These are phyloP conservation scores for Penicillium occitanis DNA, from an alignment of 2,329 filamentous ascomycete genomes.

Conservation along the genomic window DNA sequence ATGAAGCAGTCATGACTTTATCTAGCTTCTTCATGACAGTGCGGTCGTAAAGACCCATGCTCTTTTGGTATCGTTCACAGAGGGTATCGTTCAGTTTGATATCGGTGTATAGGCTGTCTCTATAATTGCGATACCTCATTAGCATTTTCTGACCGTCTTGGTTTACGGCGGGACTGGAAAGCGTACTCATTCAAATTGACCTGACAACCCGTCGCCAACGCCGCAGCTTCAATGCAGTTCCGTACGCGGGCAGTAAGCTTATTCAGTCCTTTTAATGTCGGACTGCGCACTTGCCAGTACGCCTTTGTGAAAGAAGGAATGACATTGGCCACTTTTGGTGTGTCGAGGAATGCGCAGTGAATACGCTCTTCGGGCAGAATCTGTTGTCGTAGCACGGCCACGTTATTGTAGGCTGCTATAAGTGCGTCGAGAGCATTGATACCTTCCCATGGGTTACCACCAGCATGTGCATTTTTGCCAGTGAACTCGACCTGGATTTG, in stretches of 20 bases:
- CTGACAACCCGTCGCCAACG: constrained; percentile 37
- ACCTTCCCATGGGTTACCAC: constrained; percentile 59
- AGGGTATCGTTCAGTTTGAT: constrained; percentile 49
- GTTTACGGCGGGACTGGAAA: not conserved
- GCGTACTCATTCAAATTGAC: constrained; percentile 33
- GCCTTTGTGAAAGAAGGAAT: constrained; percentile 54
- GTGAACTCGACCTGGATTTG: constrained; percentile 40
- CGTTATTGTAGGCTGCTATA: constrained; percentile 46
- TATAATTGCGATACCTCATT: not conserved
- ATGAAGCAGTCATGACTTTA: constrained; percentile 45
- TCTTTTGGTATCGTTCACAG: constrained; percentile 45
- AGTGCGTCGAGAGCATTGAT: constrained; percentile 61
- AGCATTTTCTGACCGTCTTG: constrained; percentile 19
- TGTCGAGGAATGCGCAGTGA: constrained; percentile 56
- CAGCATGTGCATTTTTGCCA: constrained; percentile 58
- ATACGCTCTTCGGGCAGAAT: constrained; percentile 54
- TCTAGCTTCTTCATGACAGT: constrained; percentile 38
- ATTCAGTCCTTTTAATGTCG: constrained; percentile 44
- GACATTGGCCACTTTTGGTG: constrained; percentile 56
- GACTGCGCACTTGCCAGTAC: constrained; percentile 48
- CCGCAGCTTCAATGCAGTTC: constrained; percentile 39
- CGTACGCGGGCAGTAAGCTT: constrained; percentile 30
- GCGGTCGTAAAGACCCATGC: constrained; percentile 39
- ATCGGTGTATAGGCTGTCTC: constrained; percentile 41
- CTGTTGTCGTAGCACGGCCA: constrained; percentile 58